Evolutionary conservation across 148 eudicot species (phyloP).

Genomic region (Drosera capensis): DNA sequence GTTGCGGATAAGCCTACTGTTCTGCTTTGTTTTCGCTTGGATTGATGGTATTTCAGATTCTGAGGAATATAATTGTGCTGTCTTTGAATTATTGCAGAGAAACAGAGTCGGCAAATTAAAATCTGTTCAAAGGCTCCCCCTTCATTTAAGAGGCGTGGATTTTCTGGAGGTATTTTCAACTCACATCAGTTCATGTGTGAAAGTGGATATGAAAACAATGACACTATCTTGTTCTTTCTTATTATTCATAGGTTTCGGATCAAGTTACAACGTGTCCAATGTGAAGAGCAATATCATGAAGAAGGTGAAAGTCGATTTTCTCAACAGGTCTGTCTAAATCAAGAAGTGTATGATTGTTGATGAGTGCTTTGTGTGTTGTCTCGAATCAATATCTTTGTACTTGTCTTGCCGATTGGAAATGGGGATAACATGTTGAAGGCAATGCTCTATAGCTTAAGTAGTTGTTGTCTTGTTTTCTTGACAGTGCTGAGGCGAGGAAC

Average conservation of each 20-base stretch:
- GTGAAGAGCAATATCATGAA: slow-evolving; percentile 72
- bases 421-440: too few species aligned
- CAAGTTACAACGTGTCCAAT: slow-evolving; percentile 40
- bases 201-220: background rate
- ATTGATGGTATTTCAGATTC: background rate
- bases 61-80: background rate
- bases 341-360: too few species aligned
- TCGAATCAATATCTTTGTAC: too few species aligned
- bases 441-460: too few species aligned
- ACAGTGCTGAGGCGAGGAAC: too few species aligned
- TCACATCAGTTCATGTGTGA: slow-evolving; percentile 1
- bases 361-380: too few species aligned
- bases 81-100: slow-evolving; percentile 22
- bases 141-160: slow-evolving; percentile 50
- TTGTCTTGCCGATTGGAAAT: too few species aligned
- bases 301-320: slow-evolving; percentile 66
- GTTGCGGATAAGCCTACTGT: background rate
- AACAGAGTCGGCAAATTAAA: slow-evolving; percentile 67
- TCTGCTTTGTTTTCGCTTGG: background rate
- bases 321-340: slow-evolving; percentile 43
- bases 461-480: too few species aligned
- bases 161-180: slow-evolving; percentile 36
- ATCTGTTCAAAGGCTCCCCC: slow-evolving; percentile 70
- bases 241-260: slow-evolving; percentile 31
- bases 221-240: background rate